A percentile compares a stretch with the other conserved stretches of the same genome.
phyloP scores from a whole-genome alignment of 2,329 filamentous ascomycete genomes.

The Clarireedia monteithiana region DNA sequence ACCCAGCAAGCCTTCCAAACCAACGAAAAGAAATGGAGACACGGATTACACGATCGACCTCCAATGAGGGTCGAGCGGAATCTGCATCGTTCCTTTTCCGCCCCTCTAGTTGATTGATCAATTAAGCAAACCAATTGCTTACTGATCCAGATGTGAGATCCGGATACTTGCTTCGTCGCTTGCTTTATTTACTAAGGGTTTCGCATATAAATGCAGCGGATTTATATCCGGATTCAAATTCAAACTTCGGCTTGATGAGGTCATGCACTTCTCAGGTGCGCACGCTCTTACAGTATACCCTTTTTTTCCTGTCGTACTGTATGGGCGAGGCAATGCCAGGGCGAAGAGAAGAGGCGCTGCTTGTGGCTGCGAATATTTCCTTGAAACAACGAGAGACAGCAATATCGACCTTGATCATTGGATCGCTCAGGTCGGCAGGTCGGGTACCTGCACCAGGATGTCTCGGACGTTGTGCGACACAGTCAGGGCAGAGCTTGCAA shows the following conservation, averaged over 20 bases:
- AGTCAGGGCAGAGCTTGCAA: conserved; percentile 4
- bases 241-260: neutral
- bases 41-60: neutral
- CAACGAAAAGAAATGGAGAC: neutral
- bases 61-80: conserved; percentile 4
- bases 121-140: conserved; percentile 2
- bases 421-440: conserved; percentile 5
- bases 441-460: conserved; percentile 9
- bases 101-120: neutral
- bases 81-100: conserved; percentile 3
- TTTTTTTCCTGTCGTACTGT: neutral
- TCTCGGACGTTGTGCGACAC: conserved; percentile 7
- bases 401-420: conserved; percentile 7
- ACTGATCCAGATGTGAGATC: neutral
- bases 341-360: neutral
- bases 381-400: conserved; percentile 9
- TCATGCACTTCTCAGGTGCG: neutral
- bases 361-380: neutral
- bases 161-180: neutral
- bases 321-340: conserved; percentile 2
- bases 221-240: neutral
- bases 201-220: neutral
- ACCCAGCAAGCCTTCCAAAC: neutral
- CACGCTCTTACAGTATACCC: neutral
- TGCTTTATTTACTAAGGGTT: too few species aligned